phyloP scores from a whole-genome alignment of 169 alveolate species.

The Plasmodium falciparum region DNA sequence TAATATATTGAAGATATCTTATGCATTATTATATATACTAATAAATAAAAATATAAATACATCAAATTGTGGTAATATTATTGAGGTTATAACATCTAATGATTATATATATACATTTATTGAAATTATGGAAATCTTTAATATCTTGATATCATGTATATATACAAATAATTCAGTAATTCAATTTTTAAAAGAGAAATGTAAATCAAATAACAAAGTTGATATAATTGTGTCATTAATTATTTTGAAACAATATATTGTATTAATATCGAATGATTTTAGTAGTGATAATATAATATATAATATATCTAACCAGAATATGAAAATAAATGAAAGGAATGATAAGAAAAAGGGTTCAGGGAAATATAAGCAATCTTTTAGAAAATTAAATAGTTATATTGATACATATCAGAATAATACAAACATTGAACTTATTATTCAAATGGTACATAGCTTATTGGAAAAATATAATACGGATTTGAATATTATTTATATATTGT shows the following conservation, averaged over 20 bases:
- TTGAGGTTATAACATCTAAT: constrained; percentile 23
- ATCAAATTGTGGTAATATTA: constrained; percentile 19
- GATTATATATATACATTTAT: constrained; percentile 26
- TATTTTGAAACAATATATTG: constrained; percentile 47
- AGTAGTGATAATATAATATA: constrained; percentile 13
- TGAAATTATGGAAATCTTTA: constrained; percentile 68
- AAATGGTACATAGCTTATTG: constrained; percentile 29
- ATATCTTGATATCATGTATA: constrained; percentile 44
- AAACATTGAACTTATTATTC: constrained; percentile 33
- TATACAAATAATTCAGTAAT: constrained; percentile 49
- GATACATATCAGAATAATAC: constrained; percentile 32
- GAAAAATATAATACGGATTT: constrained; percentile 41
- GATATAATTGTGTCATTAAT: constrained; percentile 42
- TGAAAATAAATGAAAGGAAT: not conserved
- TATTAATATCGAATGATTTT: constrained; percentile 53
- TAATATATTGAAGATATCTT: constrained; percentile 32
- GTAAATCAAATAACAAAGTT: constrained; percentile 17
- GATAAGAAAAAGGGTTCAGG: not conserved
- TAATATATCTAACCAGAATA: constrained; percentile 52
- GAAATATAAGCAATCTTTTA: constrained; percentile 18
- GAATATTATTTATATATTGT: constrained; percentile 40
- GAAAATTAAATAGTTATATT: constrained; percentile 40
- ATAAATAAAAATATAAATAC: constrained; percentile 19
- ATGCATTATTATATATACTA: constrained; percentile 33
- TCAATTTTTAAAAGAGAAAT: constrained; percentile 44